phyloP scores from a whole-genome alignment of 768 basidiomycete species.

The Rubroboletus satanas region DNA sequence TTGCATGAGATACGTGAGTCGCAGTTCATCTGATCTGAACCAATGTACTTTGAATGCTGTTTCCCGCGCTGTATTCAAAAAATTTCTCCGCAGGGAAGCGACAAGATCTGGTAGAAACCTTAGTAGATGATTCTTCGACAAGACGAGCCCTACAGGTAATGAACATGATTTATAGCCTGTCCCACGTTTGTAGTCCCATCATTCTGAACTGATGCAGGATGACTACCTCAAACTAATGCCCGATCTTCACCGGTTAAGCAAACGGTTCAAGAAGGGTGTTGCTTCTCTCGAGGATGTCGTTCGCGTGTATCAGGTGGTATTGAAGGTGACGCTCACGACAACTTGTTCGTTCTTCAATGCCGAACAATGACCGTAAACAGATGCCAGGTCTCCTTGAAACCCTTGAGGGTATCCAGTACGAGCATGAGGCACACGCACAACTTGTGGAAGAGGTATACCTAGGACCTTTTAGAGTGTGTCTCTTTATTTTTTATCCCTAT shows the following conservation, averaged over 20 bases:
- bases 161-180: background rate
- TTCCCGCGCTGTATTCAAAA: background rate
- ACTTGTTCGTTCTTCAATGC: background rate
- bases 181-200: background rate
- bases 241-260: constrained; percentile 87
- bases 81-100: constrained; percentile 56
- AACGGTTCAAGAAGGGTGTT: constrained; percentile 80
- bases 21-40: background rate
- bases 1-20: constrained; percentile 85
- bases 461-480: constrained; percentile 51
- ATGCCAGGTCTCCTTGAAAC: constrained; percentile 70
- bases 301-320: constrained; percentile 88
- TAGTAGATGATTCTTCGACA: constrained; percentile 73
- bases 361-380: constrained; percentile 35
- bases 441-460: constrained; percentile 72
- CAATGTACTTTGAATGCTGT: background rate
- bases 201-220: constrained; percentile 46
- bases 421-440: constrained; percentile 42
- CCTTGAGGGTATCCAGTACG: constrained; percentile 49
- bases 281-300: constrained; percentile 94
- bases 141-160: constrained; percentile 70
- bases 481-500: background rate
- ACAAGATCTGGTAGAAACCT: constrained; percentile 83
- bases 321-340: constrained; percentile 50
- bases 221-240: constrained; percentile 90